Evolutionary conservation across 1,284 basidiomycete species (phyloP).

Genomic region (Naganishia sp.): DNA sequence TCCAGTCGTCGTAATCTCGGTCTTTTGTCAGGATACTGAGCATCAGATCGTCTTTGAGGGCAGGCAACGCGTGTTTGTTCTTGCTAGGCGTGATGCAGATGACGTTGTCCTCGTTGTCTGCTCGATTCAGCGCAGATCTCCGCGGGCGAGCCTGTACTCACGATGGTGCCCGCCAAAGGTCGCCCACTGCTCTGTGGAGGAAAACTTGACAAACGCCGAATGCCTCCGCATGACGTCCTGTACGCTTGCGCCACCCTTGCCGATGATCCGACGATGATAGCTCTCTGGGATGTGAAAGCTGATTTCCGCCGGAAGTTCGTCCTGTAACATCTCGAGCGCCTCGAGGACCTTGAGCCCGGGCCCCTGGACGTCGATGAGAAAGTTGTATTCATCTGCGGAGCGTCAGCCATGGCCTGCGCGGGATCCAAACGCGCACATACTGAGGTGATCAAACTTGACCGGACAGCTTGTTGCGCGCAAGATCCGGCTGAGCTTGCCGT

Average conservation of each 20-base stretch:
- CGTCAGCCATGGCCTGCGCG: background rate
- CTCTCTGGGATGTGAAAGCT: conserved; percentile 98
- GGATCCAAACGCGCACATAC: background rate
- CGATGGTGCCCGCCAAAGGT: conserved; percentile 92
- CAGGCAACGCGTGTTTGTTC: conserved; percentile 17
- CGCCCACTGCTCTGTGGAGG: conserved; percentile 96
- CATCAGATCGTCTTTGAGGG: conserved; percentile 25
- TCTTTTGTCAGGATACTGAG: conserved; percentile 26
- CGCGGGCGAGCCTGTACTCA: conserved; percentile 55
- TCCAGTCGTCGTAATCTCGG: conserved; percentile 27
- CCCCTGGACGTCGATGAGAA: conserved; percentile 90
- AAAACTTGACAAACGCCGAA: conserved; percentile 99
- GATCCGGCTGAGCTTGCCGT: conserved; percentile 64
- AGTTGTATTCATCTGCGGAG: conserved; percentile 86
- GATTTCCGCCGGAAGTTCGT: conserved; percentile 97
- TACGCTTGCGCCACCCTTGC: conserved; percentile 96
- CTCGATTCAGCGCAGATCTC: background rate
- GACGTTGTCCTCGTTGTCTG: conserved; percentile 33
- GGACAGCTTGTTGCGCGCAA: conserved; percentile 76
- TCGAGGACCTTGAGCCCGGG: conserved; percentile 79
- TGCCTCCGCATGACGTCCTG: conserved; percentile 99
- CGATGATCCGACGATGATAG: conserved; percentile 99
- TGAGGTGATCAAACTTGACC: conserved; percentile 98
- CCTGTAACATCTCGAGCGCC: conserved; percentile 85
- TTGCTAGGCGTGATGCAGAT: conserved; percentile 31